A percentile compares a stretch with the other conserved stretches of the same genome.
phyloP scores from a whole-genome alignment of 352 stramenopile species.

The Pythium coloratum region DNA sequence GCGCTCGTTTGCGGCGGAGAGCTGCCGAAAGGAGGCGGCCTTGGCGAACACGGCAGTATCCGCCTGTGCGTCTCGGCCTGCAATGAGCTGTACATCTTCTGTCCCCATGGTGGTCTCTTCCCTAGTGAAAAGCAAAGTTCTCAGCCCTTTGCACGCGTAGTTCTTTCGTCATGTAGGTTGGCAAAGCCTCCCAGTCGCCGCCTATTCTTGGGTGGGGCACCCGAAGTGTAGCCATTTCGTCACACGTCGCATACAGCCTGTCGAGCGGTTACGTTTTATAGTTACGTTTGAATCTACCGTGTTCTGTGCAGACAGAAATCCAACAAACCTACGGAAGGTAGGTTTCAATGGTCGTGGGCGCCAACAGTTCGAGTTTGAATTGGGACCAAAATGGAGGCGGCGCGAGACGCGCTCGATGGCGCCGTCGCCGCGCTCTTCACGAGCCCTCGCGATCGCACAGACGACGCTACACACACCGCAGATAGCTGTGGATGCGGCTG shows the following conservation, averaged over 20 bases:
- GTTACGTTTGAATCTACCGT: constrained; percentile 8
- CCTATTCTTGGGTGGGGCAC: constrained; percentile 9
- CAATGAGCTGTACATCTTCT: not conserved
- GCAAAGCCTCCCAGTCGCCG: not conserved
- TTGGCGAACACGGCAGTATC: not conserved
- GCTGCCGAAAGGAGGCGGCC: not conserved
- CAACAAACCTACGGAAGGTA: constrained; percentile 10
- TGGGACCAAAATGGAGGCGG: constrained; percentile 34
- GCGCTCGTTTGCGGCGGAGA: not conserved
- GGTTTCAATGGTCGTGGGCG: constrained; percentile 1
- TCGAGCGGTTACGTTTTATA: not conserved
- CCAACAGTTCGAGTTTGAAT: constrained; percentile 14
- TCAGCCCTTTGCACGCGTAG: not conserved
- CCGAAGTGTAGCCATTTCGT: constrained; percentile 3
- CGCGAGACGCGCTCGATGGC: constrained; percentile 30
- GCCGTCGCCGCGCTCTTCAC: constrained; percentile 51
- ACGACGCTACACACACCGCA: not conserved
- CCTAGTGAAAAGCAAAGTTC: not conserved
- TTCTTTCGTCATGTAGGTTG: not conserved
- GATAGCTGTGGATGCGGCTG: constrained; percentile 23
- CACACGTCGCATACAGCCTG: constrained; percentile 10
- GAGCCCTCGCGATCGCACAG: not conserved
- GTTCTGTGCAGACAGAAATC: not conserved
- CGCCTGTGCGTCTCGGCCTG: not conserved
- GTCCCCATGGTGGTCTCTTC: constrained; percentile 2